Conservation (phyloP, 768 basidiomycete genomes). For the Tricholoma saponaceum region DNA sequence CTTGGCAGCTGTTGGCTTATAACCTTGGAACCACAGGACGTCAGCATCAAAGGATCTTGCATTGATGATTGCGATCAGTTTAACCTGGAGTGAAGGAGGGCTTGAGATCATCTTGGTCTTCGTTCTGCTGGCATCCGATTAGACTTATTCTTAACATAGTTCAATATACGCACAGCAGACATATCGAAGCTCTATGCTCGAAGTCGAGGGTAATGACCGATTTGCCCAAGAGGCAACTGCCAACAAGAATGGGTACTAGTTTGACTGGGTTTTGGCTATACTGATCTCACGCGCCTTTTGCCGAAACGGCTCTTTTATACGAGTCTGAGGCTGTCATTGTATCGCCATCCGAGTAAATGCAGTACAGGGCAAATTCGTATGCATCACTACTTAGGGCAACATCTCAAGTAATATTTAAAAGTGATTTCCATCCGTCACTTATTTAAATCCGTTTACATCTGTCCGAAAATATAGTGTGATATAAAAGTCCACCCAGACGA, state of each 20-base stretch:
- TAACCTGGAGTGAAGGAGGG: constrained; percentile 68
- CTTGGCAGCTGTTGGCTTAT: constrained; percentile 69
- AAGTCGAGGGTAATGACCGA: neutral
- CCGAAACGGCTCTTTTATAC: neutral
- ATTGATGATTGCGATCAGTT: constrained; percentile 4
- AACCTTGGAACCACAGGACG: constrained; percentile 44
- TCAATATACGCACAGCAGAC: constrained; percentile 41
- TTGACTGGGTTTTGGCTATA: neutral
- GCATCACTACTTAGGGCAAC: no score
- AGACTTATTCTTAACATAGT: neutral
- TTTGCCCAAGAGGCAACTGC: neutral
- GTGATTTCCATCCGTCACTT: neutral
- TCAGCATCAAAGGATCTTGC: constrained; percentile 5
- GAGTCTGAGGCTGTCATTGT: no score
- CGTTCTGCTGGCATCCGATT: constrained; percentile 30
- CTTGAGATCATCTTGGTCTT: constrained; percentile 69
- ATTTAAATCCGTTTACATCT: neutral
- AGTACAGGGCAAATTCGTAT: no score
- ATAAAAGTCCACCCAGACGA: neutral
- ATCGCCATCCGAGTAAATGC: no score
- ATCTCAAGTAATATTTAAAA: neutral
- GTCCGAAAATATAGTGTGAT: neutral
- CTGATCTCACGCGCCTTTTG: neutral
- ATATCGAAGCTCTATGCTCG: constrained; percentile 31
- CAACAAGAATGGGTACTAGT: neutral